Evolutionary conservation across 805 yeast genomes (phyloP).

Genomic region (Wickerhamomyces kurtzmanii): DNA sequence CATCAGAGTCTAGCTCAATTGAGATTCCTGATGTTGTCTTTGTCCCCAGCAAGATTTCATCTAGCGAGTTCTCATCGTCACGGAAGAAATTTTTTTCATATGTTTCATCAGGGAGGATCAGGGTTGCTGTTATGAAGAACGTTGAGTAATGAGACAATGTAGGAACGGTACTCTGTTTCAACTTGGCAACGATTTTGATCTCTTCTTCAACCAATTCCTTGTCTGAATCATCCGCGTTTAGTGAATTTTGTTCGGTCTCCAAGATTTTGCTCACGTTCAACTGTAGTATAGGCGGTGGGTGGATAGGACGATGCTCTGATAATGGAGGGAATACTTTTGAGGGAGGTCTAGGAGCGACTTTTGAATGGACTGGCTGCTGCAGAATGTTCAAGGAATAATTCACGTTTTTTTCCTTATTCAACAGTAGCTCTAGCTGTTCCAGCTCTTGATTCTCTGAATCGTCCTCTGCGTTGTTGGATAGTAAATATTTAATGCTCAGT

Average conservation of each 20-base stretch:
- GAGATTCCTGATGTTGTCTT: constrained; percentile 16
- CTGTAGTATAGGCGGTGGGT: constrained; percentile 22
- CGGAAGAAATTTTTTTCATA: constrained; percentile 5
- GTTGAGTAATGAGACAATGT: constrained; percentile 18
- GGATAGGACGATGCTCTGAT: constrained; percentile 22
- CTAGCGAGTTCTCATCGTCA: constrained; percentile 3
- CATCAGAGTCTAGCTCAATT: too few relatives aligned
- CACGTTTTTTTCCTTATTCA: constrained; percentile 7
- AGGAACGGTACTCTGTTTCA: constrained; percentile 11
- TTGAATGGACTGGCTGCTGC: constrained; percentile 20
- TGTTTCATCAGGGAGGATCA: constrained; percentile 4
- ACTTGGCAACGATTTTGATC: constrained; percentile 7
- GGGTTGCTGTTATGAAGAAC: constrained; percentile 14
- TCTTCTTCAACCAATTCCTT: constrained; percentile 12
- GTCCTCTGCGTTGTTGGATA: too few relatives aligned
- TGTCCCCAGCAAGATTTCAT: constrained; percentile 14
- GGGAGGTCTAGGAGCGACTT: constrained; percentile 16
- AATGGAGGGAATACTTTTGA: constrained; percentile 15
- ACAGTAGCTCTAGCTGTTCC: too few relatives aligned
- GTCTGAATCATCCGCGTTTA: too few relatives aligned
- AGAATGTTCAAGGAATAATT: constrained; percentile 10
- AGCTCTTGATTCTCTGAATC: too few relatives aligned
- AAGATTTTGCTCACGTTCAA: constrained; percentile 10
- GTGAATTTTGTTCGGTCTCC: too few relatives aligned
- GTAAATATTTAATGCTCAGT: too few relatives aligned